Evolutionary conservation across 2,329 filamentous ascomycete genomes (phyloP).

Genomic region (Aspergillus melleus): DNA sequence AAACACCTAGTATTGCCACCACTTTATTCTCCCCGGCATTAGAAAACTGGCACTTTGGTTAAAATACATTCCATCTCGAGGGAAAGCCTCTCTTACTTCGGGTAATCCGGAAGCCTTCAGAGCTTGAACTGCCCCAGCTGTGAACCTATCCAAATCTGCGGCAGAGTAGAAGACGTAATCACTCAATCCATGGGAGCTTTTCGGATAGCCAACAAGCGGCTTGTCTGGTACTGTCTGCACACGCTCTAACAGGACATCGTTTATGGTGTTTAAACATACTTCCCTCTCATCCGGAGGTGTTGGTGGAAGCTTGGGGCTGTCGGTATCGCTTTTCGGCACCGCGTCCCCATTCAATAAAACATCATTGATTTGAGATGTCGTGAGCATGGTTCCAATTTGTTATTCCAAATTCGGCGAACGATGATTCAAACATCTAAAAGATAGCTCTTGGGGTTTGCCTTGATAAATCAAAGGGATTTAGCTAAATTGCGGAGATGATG

Average conservation of each 20-base stretch:
- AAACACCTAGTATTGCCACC: slow-evolving; percentile 21
- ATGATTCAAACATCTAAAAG: no score
- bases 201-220: slow-evolving; percentile 12
- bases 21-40: no score
- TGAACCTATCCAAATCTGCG: slow-evolving; percentile 10
- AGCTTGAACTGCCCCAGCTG: slow-evolving; percentile 6
- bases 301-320: slow-evolving; percentile 1
- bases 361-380: neutral
- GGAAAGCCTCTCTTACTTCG: no score
- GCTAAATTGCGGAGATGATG: no score
- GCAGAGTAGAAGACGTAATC: slow-evolving; percentile 14
- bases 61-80: no score
- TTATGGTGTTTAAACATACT: slow-evolving; percentile 2
- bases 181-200: slow-evolving; percentile 9
- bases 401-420: no score
- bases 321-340: no score
- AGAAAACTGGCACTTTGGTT: no score
- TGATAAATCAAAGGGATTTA: no score
- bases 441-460: no score
- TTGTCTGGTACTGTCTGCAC: slow-evolving; percentile 4
- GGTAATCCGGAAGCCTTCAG: slow-evolving; percentile 4
- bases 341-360: neutral
- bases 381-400: slow-evolving; percentile 3
- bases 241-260: slow-evolving; percentile 11
- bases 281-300: slow-evolving; percentile 11